Evolutionary conservation across 129 eudicot species (phyloP), one percentile per base, ranked within the genome.

Genomic region (Erigeron canadensis): DNA sequence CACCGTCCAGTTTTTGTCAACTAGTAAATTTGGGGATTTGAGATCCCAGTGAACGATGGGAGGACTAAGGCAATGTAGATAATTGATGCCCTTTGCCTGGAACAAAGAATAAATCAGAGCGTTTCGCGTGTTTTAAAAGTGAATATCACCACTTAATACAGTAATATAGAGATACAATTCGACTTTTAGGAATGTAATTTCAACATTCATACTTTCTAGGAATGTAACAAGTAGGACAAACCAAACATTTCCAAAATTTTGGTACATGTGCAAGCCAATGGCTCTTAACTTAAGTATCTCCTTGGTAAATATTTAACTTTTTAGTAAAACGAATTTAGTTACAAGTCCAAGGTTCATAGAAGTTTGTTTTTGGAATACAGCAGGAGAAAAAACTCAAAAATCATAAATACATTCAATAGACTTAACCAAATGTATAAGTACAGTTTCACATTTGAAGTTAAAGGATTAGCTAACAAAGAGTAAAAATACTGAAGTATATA

Each of bases 11-110:
- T 94, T 94, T 76, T 83, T 90, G 81, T 94, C 99, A 60, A 94
- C 99, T 84, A 94, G 77, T 75, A 94, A 75, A 77, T 94, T 94
- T 21, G 99, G 99, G 53, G 99, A 87, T 73, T 94, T 94, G 16
- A 94, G 91, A 77, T 94, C 99, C 93, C 97, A 84, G 69, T 94
- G 99, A 55, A 94, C 99, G 42, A 94, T 83, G 10, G 99, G 94
- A 21, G 99, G 99, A 64, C 45, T 84, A 67, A 84, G 96, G 55
- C 86, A 77, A 77, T 94, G 99, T 75, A 94, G 96, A 72, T 94
- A 94, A 71, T 94, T 94, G 61, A 94, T 83, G 42, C 97, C 99
- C 81, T 94, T 94, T 41, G 96, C 99, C 99, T 94, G 79, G 67
- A 84, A 37, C 7, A 10, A 12, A 69, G 21, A 38, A 59, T 40